Evolutionary conservation across 1,284 basidiomycete genomes (phyloP), one percentile per base, ranked within the genome.

Genomic region (Rhodofomes roseus): DNA sequence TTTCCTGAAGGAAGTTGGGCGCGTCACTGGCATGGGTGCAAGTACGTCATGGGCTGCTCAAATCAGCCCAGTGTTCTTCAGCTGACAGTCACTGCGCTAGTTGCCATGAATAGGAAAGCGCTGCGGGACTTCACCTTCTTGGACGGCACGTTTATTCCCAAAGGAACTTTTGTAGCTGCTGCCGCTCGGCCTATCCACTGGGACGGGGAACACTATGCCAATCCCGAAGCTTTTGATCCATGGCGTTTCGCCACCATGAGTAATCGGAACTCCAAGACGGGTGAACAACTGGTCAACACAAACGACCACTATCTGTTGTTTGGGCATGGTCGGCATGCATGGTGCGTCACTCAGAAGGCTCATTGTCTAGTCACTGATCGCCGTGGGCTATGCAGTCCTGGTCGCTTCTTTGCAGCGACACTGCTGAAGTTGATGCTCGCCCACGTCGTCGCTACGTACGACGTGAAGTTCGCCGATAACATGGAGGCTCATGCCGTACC

Each of bases 1-100:
- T 60, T 81, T 84, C 64, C 60, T 84, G 54, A 76, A 77, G 51
- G 81, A 84, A 64, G 75, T 76, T 1, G 73, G 75, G 58, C 71
- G 81, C 16, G 60, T 74, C 46, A 73, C 73, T 43, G 74, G 72
- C 0, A 62, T 72, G n/a, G 61, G 54, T 51, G 36, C 41, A 18
- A 54, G 55, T 57, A 36, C n/a, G 68, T 72, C 22, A 27, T 7
- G 31, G 46, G 48, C 37, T 29, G 9, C 9, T 25, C 6, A 69
- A 65, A 23, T 70, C 73, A 54, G 63, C 74, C 40, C 62, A 71
- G 66, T 5, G 11, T 34, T 34, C 11, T 34, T 25, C 22, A 16
- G 9, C 46, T 27, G 62, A 60, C 39, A 20, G 63, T 66, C 34
- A 64, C 58, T 48, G 6, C 16, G 8, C 0, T 39, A 67, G 66